Evolutionary conservation across 257 asterid genomes (phyloP).

Genomic region (Plantago elongata): DNA sequence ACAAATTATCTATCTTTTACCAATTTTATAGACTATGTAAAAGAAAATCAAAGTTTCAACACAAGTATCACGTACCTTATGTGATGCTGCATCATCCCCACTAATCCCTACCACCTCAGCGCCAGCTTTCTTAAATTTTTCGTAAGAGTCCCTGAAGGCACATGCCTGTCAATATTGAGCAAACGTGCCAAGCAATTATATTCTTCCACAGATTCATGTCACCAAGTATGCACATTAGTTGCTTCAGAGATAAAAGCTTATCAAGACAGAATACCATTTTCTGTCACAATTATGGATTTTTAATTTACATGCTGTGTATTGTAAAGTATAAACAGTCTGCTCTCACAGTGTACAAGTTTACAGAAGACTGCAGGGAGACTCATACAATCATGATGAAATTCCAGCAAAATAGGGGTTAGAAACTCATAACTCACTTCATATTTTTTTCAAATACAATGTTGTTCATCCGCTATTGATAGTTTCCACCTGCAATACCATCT

Average conservation of each 20-base stretch:
- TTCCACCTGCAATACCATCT: too few relatives aligned
- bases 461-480: too few relatives aligned
- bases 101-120: slow-evolving; percentile 93
- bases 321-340: too few relatives aligned
- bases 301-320: too few relatives aligned
- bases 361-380: too few relatives aligned
- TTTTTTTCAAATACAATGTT: too few relatives aligned
- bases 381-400: too few relatives aligned
- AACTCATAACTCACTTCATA: too few relatives aligned
- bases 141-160: slow-evolving; percentile 95
- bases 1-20: neutral
- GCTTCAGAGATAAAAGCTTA: neutral
- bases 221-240: neutral
- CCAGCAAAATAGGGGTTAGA: too few relatives aligned
- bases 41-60: neutral
- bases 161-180: slow-evolving; percentile 63
- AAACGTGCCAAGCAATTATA: slow-evolving; percentile 8
- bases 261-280: too few relatives aligned
- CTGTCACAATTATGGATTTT: too few relatives aligned
- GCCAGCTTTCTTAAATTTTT: slow-evolving; percentile 96
- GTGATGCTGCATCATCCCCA: slow-evolving; percentile 73
- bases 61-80: slow-evolving; percentile 54
- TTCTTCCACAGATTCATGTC: neutral
- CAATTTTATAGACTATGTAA: neutral
- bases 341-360: too few relatives aligned